Evolutionary conservation across 2,329 filamentous ascomycete species (phyloP).

Genomic region (Scedosporium aurantiacum): DNA sequence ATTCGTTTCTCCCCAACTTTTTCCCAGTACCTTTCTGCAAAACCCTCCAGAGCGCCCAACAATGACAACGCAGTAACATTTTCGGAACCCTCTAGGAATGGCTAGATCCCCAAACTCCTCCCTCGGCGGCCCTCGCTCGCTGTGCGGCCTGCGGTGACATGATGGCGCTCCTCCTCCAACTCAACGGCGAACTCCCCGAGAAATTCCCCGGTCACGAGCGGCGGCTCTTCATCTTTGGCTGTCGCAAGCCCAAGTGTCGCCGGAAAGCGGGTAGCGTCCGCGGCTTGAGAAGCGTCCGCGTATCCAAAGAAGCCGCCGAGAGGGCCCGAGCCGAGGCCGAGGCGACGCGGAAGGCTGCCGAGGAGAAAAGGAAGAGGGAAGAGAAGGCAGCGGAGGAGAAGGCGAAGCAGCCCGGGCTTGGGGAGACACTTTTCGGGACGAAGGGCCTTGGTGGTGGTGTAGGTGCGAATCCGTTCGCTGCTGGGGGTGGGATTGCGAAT

Average conservation of each 20-base stretch:
- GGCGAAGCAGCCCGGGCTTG: slow-evolving; percentile 36
- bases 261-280: slow-evolving; percentile 75
- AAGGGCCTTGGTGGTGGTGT: slow-evolving; percentile 31
- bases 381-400: slow-evolving; percentile 23
- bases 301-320: slow-evolving; percentile 30
- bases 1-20: not conserved
- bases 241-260: slow-evolving; percentile 65
- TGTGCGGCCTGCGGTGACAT: slow-evolving; percentile 80
- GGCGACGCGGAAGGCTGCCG: slow-evolving; percentile 16
- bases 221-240: slow-evolving; percentile 77
- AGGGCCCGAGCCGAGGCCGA: slow-evolving; percentile 10
- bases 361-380: slow-evolving; percentile 22
- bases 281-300: slow-evolving; percentile 57
- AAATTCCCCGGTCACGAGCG: slow-evolving; percentile 79
- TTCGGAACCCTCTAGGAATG: slow-evolving; percentile 52
- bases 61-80: slow-evolving; percentile 1
- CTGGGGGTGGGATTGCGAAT: slow-evolving; percentile 25
- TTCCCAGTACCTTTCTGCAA: not conserved
- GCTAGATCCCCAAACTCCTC: slow-evolving; percentile 60
- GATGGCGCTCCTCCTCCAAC: slow-evolving; percentile 77
- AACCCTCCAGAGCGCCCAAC: not conserved
- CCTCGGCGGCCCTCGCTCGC: slow-evolving; percentile 66
- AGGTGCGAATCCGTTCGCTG: slow-evolving; percentile 50
- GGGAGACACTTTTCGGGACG: slow-evolving; percentile 60
- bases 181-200: slow-evolving; percentile 83